Base-by-base conservation (phyloP, 345 rosid genomes). In the Syzygium oleosum region DNA sequence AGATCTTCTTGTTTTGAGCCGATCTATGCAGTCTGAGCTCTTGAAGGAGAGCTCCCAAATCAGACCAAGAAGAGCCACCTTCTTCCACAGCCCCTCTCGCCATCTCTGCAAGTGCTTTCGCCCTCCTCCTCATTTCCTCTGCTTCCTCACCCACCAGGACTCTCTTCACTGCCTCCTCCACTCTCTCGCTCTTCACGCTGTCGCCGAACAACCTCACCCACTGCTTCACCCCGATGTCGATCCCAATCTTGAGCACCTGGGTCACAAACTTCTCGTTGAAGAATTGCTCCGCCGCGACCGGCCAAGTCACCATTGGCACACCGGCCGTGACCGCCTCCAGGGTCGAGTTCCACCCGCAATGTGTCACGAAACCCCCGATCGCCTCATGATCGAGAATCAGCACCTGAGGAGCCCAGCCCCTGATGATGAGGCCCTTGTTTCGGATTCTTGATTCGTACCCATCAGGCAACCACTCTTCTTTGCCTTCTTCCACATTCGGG, bases 271-370 rank as follows among this genome's bases (percentile, higher is more conserved):
- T 95, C 87, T 94, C 98, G 52, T 96, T 96, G 84, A 61, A 92
- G 84, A 94, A 95, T 43, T 96, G 98, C 86, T 96, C 98, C 0
- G 92, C 95, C 1, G 61, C 59, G 7, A 93, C 53, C 0, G 98
- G 98, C 96, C 97, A 95, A 0, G 96, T 91, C 23, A 94, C 93
- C 96, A 95, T 91, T 16, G 96, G 95, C 59, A 88, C 55, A 4
- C 96, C 97, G 0, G 95, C 90, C 1, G 91, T 51, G 25, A 94
- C 85, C 0, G 90, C 96, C 90, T 96, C 98, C 7, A 94, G 65
- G 2, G 91, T 89, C 2, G 98, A 96, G 87, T 96, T 96, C 97
- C 97, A 94, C 80, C 96, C 96, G 12, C 98, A 95, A 55, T 95
- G 97, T 1, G 96, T 95, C 92, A 95, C 88, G 49, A 96, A 96